Evolutionary conservation across 2,329 filamentous ascomycete species (phyloP), one percentile per base, ranked within the genome.

Genomic region (Monilinia aucupariae): DNA sequence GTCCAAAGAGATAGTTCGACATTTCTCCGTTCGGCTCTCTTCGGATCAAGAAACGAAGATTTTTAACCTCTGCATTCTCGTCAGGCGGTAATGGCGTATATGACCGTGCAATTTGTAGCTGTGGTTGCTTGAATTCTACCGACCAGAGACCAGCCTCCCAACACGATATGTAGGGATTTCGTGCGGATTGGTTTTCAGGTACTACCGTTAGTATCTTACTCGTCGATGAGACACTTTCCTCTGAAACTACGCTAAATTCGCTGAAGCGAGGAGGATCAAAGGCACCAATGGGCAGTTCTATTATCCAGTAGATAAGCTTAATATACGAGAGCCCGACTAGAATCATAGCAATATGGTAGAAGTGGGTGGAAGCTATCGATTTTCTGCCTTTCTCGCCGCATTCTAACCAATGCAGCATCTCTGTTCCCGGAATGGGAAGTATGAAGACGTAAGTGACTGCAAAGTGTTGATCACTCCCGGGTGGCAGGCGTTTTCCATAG

Each of bases 101-200:
- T 64, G 91, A 87, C 66, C 94, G 80, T 50, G 91, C 90, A 69
- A 99, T 96, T 76, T 97, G 92, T 63, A 97, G 78, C 74, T 96
- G 87, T 2, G 94, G 94, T 77, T 97, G 94, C 77, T 96, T 96
- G 72, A 96, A 86, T 78, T 97, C 89, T 41, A 97, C 88, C 66
- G 88, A 92, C 89, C 91, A 96, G 49, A 96, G 81, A 5, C 89
- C 88, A 62, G 83, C 80, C 50, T 76, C 75, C 83, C 85, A 87
- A 30, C 79, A 80, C 13, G 76, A 69, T 5, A 74, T 70, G 63
- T 81, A 79, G 67, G 65, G 67, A 76, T 67, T 67, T 8, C 20
- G 9, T 15, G 32, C 51, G 32, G 22, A 27, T 2, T 49, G 15
- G 4, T n/a, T 34, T 37, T 6, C 85, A n/a, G n/a, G 79, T 32